These are phyloP conservation scores for Scleromitrula shiraiana DNA, from an alignment of 2,329 filamentous ascomycete genomes.

Conservation along the genomic window DNA sequence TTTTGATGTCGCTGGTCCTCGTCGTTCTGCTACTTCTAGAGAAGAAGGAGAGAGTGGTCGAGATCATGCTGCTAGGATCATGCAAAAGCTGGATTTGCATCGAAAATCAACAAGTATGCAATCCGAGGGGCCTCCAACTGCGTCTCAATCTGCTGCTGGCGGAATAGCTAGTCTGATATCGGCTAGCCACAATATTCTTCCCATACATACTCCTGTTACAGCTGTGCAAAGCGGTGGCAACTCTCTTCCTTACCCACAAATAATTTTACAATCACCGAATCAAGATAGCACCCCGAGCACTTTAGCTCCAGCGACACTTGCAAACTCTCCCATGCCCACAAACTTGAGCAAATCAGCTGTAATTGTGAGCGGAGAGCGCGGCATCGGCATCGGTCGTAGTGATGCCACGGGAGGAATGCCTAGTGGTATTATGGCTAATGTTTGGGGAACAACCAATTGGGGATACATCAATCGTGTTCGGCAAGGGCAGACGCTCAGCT, in stretches of 20 bases:
- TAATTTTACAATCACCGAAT: constrained; percentile 31
- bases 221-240: constrained; percentile 17
- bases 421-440: constrained; percentile 80
- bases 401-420: constrained; percentile 65
- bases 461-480: constrained; percentile 55
- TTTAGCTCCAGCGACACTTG: constrained; percentile 74
- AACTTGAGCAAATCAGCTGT: constrained; percentile 82
- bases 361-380: constrained; percentile 68
- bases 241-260: constrained; percentile 29
- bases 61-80: constrained; percentile 80
- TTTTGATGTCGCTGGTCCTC: constrained; percentile 53
- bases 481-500: constrained; percentile 35
- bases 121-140: constrained; percentile 33
- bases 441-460: constrained; percentile 89
- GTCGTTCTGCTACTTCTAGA: constrained; percentile 47
- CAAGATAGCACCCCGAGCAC: constrained; percentile 46
- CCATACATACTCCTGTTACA: constrained; percentile 42
- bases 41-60: constrained; percentile 68
- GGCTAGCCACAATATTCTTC: constrained; percentile 71
- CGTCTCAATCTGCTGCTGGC: constrained; percentile 33
- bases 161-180: constrained; percentile 83
- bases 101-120: constrained; percentile 54
- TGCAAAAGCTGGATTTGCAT: constrained; percentile 86
- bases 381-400: constrained; percentile 51
- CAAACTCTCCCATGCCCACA: constrained; percentile 74